Base-by-base conservation (phyloP, 73 alveolate genomes). In the Durusdinium trenchii region DNA sequence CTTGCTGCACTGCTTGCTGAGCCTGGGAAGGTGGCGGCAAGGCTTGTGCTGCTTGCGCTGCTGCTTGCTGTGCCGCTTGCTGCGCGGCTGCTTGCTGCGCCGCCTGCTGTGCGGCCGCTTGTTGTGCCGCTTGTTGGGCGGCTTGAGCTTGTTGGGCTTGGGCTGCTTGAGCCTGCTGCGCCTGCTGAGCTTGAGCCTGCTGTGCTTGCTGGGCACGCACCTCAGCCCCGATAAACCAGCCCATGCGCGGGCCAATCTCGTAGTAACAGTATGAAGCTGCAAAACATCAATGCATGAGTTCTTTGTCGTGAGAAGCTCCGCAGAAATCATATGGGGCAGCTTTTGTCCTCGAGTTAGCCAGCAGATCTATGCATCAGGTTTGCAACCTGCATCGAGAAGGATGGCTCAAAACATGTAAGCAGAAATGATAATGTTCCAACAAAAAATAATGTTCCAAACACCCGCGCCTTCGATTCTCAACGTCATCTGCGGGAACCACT, bases 31-130 rank as follows among this genome's bases (percentile, higher is more conserved):
- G 64, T 78, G 92, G 50, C 30, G 67, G 92, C 35, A 47, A 47
- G 28, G 92, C 92, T 67, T 67, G 81, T 0, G 81, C 94, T 18
- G 94, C 94, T 35, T 84, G 94, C 45, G 48, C 71, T 35, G 92
- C 92, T 35, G 92, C 92, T 50, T 82, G 73, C 36, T 82, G 94
- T 9, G 94, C 94, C 7, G 94, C 94, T 36, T 84, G 91, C 71
- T 48, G 91, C 69, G 91, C 91, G 35, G 76, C 94, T 36, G 73
- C 76, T 51, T 84, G 94, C 40, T 48, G 76, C 54, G 94, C 94
- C 6, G 94, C 94, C 38, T 84, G 94, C 94, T 84, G 94, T 51
- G 91, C 91, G 35, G 76, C 94, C 38, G 73, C 76, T 51, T 84
- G 94, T 28, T 48, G 76, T 40, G 94, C 94, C 6, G 94, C 94